Evolutionary conservation across 2,329 filamentous ascomycete genomes (phyloP), one percentile per base, ranked within the genome.

Genomic region (Camptophora hylomeconis): DNA sequence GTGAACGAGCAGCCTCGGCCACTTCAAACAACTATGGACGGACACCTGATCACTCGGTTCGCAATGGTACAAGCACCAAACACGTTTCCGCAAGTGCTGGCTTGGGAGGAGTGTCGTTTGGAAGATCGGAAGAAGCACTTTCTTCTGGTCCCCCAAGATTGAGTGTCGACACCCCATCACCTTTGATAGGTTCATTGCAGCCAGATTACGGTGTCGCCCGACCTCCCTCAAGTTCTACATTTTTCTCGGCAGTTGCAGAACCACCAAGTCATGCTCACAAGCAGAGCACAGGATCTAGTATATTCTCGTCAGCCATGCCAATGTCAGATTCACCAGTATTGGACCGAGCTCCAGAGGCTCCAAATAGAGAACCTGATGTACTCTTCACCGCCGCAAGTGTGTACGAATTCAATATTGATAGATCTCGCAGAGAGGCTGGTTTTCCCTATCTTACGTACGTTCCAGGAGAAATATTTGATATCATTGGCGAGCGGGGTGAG

Each of bases 381-480:
- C 61, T 95, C 24, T 98, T 92, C 66, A 66, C 94, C 11, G 89
- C 86, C 9, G 89, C 87, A 12, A 92, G 82, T 45, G 68, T 95
- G 17, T 95, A 93, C 50, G 86, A 95, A 53, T 98, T 95, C 60
- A 92, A 93, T 47, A 95, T 95, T 48, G 81, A 87, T 48, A 82
- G 80, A 14, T 80, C 84, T 15, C 82, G 92, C 45, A 75, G 81
- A 33, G 89, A 95, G 57, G 87, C 80, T 36, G 89, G 89, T 14
- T 95, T 93, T 55, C 86, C 87, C 12, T 98, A 98, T 52, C 63
- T 98, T 37, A 89, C 84, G 24, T 98, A 98, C 56, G 81, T 87
- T 42, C 81, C 86, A 30, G 89, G 89, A 41, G 89, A 98, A 70
- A 81, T 87, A 39, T 87, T 87, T 47, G 80, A 87, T 57, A 79